These are phyloP conservation scores for Nannochloris sp. DNA, from an alignment of 139 green algal genomes.

Conservation along the genomic window DNA sequence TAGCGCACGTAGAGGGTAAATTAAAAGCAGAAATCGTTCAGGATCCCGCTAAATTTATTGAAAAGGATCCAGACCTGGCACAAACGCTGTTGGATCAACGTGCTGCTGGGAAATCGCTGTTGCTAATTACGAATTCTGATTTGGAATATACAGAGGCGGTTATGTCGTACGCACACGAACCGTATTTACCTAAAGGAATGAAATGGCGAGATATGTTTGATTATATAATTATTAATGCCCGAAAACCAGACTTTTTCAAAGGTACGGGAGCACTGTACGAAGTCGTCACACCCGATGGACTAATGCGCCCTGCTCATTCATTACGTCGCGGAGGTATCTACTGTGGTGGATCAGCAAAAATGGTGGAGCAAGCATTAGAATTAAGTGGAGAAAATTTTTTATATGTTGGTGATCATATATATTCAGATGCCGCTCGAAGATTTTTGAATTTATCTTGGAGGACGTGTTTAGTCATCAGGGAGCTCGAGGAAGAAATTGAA, in stretches of 20 bases:
- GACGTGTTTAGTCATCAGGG: conserved; percentile 79
- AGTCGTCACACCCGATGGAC: conserved; percentile 86
- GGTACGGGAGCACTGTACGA: conserved; percentile 74
- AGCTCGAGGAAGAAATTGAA: conserved; percentile 90
- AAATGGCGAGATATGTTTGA: conserved; percentile 90
- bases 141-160: conserved; percentile 83
- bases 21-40: conserved; percentile 92
- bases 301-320: conserved; percentile 72
- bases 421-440: conserved; percentile 5
- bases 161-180: conserved; percentile 85
- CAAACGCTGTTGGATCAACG: conserved; percentile 84
- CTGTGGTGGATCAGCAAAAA: conserved; percentile 71
- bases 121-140: conserved; percentile 94
- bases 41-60: conserved; percentile 65
- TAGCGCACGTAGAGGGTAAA: conserved; percentile 88
- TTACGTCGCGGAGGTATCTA: conserved; percentile 71
- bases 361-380: conserved; percentile 85
- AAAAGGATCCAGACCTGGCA: conserved; percentile 77
- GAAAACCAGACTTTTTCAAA: conserved; percentile 95
- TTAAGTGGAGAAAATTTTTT: conserved; percentile 84
- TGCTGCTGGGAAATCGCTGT: conserved; percentile 77
- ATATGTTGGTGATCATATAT: conserved; percentile 72
- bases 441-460: conserved; percentile 14
- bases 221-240: conserved; percentile 82
- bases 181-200: conserved; percentile 63